Base-by-base conservation (phyloP, 2,329 filamentous ascomycete species). In the Hyphodiscus sp. region DNA sequence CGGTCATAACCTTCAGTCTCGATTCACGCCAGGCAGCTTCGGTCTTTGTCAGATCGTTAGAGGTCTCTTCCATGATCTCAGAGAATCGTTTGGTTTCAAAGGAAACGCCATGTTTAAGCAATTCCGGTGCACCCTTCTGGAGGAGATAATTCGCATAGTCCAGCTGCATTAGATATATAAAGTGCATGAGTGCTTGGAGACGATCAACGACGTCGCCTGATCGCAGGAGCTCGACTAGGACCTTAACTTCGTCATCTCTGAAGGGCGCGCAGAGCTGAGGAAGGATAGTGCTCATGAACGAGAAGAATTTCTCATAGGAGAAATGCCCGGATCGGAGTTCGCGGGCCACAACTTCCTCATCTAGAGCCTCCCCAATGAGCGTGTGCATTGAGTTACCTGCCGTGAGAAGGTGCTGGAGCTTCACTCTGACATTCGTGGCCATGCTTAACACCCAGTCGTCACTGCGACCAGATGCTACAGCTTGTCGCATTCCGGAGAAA, bases 61-160 rank as follows among this genome's bases (percentile, higher is more conserved):
- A 69, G 68, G 13, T 80, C 78, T 20, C 74, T 71, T 55, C 82
- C 79, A 26, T 90, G 65, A 44, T 87, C 82, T 85, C 76, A 1
- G 79, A 74, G 62, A 94, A 94, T 41, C 78, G 76, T 59, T 84
- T 84, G n/a, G 82, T 78, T 65, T 94, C 89, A 67, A 92, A 92
- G 16, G 82, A 77, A 1, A 83, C 73, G 1, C 87, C 83, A 58
- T 88, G 84, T 58, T 85, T 80, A 51, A 90, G 81, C 50, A 94
- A 76, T 6, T 81, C 81, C 0, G 87, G 86, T 1, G 86, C 86
- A 0, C 84, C 83, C 26, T 86, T 79, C 68, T 84, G 82, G 48
- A 94, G 74, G 62, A 91, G 76, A 65, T 89, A 92, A 67, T 94
- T 94, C 55, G 87, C 85, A 64, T 91, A 91, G 63, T 94, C 89